Evolutionary conservation across 176 grass and related monocot species (phyloP), one percentile per base, ranked within the genome.

Genomic region (Oropetium thomaeum): DNA sequence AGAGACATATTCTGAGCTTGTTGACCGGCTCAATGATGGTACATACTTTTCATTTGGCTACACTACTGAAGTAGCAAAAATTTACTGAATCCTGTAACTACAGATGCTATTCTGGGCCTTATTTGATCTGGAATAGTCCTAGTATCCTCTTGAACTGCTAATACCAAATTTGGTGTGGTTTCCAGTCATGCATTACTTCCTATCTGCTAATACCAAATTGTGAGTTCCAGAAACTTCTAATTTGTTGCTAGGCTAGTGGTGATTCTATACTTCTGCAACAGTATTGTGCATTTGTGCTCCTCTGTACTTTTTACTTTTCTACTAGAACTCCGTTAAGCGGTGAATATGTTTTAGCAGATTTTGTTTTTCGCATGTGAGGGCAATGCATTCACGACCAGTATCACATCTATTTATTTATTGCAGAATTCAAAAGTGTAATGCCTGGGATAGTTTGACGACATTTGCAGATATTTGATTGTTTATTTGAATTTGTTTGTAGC

Each of bases 1-100:
- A 44, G 93, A 86, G 68, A 69, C 81, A 79, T 79, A 97, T 82
- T 61, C 79, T 52, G 89, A 94, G 72, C 79, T 98, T 44, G 80
- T 84, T 71, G 74, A 19, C 75, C 73, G 80, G 65, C 95, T 98
- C 55, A 84, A 89, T 90, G 89, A 87, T 94, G 96, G 96, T 98
- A 92, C 52, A 74, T 10, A 34, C 39, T 62, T 79, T 26, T 62
- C 29, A 71, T 67, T 66, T 73, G 63, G 5, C 73, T 84, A 3
- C 29, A 5, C 7, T 73, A 55, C 49, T 22, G 22, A 78, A 32
- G 39, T 84, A 79, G 16, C 6, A 25, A 73, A 17, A 49, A 65
- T 38, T 45, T 35, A 57, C 3, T 48, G 51, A 60, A 54, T 75
- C 13, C 1, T 75, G 33, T 61, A 38, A 41, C 57, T 14, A 7